Evolutionary conservation across 768 basidiomycete genomes (phyloP), one percentile per base, ranked within the genome.

Genomic region (Boletus insuetus): DNA sequence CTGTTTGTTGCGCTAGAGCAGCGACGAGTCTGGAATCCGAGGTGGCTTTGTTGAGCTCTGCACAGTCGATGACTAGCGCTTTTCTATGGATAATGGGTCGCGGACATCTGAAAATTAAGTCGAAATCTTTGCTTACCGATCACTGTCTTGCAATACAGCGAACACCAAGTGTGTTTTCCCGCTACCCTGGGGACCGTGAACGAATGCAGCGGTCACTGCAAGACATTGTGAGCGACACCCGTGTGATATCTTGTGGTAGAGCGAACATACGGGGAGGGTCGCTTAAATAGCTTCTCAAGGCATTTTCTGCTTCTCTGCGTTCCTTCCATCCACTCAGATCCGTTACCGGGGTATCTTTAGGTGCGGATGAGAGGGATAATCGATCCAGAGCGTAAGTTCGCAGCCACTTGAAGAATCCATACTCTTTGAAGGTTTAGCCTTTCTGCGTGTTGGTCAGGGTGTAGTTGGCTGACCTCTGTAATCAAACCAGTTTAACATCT

Each of bases 401-500:
- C 9, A 94, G 58, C 90, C 92, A 94, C 64, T 88, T 82, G 61
- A 91, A 86, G 2, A 89, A n/a, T 38, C 73, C 75, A 68, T 81
- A 92, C 61, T 88, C 83, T 96, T 73, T 17, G 64, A 26, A 40
- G 4, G 24, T 58, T 58, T 38, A 58, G 35, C 6, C 7, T 14
- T 20, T 34, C 35, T 19, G 12, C 20, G 32, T 49, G n/a, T 34
- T 31, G 14, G 46, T 44, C 26, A 48, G 34, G 37, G 47, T 55
- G 34, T 20, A 45, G 26, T 34, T 40, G 46, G 59, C 75, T 2
- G 64, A 89, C 90, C 79, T 69, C 79, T 79, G 60, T 86, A 83
- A 62, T 96, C 86, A 63, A 97, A 94, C 81, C 91, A 91, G 40
- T 91, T 80, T 43, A 88, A 74, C 63, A 97, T 77, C 64, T 93